Base-by-base conservation (phyloP, 73 alveolate species). In the Paramecium primaurelia region DNA sequence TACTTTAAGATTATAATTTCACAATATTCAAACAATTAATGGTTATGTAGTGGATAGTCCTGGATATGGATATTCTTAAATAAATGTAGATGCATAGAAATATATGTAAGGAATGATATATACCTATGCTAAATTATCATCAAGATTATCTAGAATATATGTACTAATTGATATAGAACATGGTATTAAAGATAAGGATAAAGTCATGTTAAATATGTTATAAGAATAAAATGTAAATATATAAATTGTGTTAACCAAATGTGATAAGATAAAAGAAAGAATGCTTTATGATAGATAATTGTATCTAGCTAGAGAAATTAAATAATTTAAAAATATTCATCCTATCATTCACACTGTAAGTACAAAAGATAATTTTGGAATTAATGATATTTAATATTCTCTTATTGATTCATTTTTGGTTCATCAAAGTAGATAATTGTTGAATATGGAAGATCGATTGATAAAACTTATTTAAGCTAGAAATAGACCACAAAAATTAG, bases 21-120 rank as follows among this genome's bases (percentile, higher is more conserved):
- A 45, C 30, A 59, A 80, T 22, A 40, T 80, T 45, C 91, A 59
- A 26, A 20, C 44, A 45, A 32, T 80, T 8, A 28, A 80, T 80
- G 77, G 91, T 20, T 59, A 20, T 45, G 22, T 80, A 14, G 91
- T 80, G 8, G 91, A 80, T 80, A 44, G 64, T 80, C 91, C 91
- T 32, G 91, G 91, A 44, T 80, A 80, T 45, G 77, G 90, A 1
- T 77, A 12, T 77, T 32, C 90, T 44, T n/a, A 44, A 42, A 77
- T 77, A 16, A 77, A 77, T 77, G 90, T 77, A 3, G 32, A 77
- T 44, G 90, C 90, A 10, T 32, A 30, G 14, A 77, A 77, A 44
- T 44, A 40, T 18, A 30, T 77, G 54, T 77, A 77, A 77, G 90
- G 90, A 47, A 77, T 77, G 90, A 40, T 77, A 5, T 44, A 77